Conservation (phyloP, 192 early-diverging fungal genomes). For the Dissophora ornata region DNA sequence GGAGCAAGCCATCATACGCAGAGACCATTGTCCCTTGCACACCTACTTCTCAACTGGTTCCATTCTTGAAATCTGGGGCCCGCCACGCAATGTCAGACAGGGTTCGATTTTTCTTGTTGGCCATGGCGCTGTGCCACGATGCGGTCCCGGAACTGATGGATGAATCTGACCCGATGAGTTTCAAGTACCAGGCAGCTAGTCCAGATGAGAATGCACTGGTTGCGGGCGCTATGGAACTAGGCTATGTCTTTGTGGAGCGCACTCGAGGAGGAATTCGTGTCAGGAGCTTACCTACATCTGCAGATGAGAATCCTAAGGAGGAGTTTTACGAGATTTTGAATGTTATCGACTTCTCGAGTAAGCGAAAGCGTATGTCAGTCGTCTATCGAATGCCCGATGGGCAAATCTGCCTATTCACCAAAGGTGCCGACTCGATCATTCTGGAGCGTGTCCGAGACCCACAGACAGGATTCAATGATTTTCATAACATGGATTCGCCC, state of each 20-base stretch:
- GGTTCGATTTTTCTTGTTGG: constrained; percentile 74
- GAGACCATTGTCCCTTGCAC: constrained; percentile 50
- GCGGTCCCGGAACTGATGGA: constrained; percentile 78
- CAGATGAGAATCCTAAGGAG: constrained; percentile 22
- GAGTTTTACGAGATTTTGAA: constrained; percentile 71
- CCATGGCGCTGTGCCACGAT: constrained; percentile 87
- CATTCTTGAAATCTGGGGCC: constrained; percentile 39
- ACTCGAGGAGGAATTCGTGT: constrained; percentile 56
- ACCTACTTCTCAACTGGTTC: constrained; percentile 48
- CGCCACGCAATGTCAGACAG: constrained; percentile 56
- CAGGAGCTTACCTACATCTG: constrained; percentile 12
- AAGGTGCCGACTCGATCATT: constrained; percentile 93
- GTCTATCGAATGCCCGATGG: constrained; percentile 79
- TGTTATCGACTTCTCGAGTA: constrained; percentile 86
- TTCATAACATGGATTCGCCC: constrained; percentile 28
- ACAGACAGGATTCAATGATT: constrained; percentile 32
- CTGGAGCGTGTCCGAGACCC: constrained; percentile 68
- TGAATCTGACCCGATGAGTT: constrained; percentile 64
- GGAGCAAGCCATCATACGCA: constrained; percentile 40
- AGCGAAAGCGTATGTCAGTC: constrained; percentile 91
- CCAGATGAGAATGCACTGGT: constrained; percentile 90
- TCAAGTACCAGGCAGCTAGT: constrained; percentile 82
- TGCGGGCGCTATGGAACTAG: constrained; percentile 80
- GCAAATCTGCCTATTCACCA: constrained; percentile 83
- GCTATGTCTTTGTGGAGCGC: constrained; percentile 73